Evolutionary conservation across 73 alveolate species (phyloP).

Genomic region (Paramecium caudatum): DNA sequence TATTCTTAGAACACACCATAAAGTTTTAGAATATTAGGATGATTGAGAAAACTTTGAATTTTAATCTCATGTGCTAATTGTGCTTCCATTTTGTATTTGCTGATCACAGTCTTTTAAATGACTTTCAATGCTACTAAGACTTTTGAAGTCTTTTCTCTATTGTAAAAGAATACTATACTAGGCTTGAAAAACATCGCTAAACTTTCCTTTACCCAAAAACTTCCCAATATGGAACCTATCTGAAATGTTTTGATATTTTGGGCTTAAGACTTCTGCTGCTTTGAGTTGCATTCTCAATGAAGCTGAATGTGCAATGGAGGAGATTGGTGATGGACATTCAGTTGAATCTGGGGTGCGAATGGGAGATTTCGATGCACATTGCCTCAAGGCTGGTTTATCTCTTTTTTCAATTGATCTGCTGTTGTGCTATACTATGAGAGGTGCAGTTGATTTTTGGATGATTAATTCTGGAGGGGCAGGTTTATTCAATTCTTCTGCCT

Average conservation of each 20-base stretch:
- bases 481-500: constrained; percentile 33
- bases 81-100: constrained; percentile 68
- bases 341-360: constrained; percentile 45
- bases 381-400: constrained; percentile 14
- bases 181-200: constrained; percentile 76
- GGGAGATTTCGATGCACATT: constrained; percentile 71
- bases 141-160: constrained; percentile 59
- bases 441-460: neutral
- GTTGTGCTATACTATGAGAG: neutral
- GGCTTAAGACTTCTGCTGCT: constrained; percentile 23
- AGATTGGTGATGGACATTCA: constrained; percentile 42
- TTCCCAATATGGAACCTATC: constrained; percentile 75
- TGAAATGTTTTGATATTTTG: constrained; percentile 50
- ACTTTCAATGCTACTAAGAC: constrained; percentile 69
- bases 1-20: constrained; percentile 97
- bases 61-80: constrained; percentile 87
- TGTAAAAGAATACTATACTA: constrained; percentile 29
- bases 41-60: constrained; percentile 91
- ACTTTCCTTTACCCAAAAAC: constrained; percentile 77
- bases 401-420: constrained; percentile 33
- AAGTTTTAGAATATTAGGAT: constrained; percentile 90
- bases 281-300: neutral
- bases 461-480: neutral
- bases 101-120: constrained; percentile 65
- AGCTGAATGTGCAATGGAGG: neutral